A percentile compares a stretch with the other conserved stretches of the same genome.
Conservation (phyloP, 768 basidiomycete species). For the Rhizopogon sp. region DNA sequence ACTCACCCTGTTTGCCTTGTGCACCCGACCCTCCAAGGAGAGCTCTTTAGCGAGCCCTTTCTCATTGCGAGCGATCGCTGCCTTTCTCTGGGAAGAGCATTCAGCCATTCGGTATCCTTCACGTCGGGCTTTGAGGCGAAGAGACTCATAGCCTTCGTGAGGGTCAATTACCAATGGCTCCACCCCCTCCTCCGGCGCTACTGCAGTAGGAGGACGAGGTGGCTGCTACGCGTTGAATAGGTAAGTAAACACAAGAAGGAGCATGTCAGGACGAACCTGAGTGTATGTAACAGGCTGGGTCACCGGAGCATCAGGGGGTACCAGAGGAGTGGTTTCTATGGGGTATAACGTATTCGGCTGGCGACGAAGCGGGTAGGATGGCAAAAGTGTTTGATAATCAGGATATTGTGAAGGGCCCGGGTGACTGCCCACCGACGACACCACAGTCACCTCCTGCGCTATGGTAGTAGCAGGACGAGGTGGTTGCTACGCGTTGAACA, state of each 20-base stretch:
- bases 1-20: slow-evolving; percentile 64
- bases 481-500: too few species aligned
- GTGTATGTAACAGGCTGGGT: too few species aligned
- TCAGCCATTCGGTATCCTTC: slow-evolving; percentile 69
- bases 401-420: too few species aligned
- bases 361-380: too few species aligned
- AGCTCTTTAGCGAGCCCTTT: slow-evolving; percentile 59
- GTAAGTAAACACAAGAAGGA: not conserved
- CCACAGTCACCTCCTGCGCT: too few species aligned
- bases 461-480: too few species aligned
- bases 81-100: slow-evolving; percentile 58
- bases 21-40: slow-evolving; percentile 69
- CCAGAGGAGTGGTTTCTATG: too few species aligned
- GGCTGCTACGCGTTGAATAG: not conserved
- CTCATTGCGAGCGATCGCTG: slow-evolving; percentile 30
- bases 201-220: not conserved
- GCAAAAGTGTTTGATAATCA: too few species aligned
- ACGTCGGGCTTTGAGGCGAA: slow-evolving; percentile 67
- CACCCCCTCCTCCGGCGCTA: not conserved
- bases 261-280: too few species aligned
- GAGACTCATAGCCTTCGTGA: slow-evolving; percentile 14
- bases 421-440: too few species aligned
- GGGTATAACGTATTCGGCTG: too few species aligned
- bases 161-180: not conserved
- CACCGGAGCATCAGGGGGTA: too few species aligned